Conservation (phyloP, 352 stramenopile genomes). For the Blastocystis sp. region DNA sequence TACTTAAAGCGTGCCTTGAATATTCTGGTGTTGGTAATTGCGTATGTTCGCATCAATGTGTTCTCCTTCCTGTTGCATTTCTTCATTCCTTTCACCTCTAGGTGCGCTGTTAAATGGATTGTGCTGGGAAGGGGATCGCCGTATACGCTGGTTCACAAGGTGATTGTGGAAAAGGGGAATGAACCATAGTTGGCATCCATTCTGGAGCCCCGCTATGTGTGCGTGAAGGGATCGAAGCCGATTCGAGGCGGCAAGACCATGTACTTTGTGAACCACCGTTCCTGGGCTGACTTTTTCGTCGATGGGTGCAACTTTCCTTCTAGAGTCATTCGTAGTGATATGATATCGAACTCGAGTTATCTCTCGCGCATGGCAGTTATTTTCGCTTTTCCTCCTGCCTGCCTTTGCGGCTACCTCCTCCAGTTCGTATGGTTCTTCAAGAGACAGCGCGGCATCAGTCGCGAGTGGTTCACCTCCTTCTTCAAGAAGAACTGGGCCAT, state of each 20-base stretch:
- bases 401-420: slow-evolving; percentile 58
- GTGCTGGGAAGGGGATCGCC: slow-evolving; percentile 17
- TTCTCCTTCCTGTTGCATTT: slow-evolving; percentile 6
- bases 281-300: slow-evolving; percentile 69
- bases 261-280: slow-evolving; percentile 70
- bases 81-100: background rate
- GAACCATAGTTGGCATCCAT: slow-evolving; percentile 13
- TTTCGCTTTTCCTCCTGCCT: slow-evolving; percentile 54
- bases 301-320: slow-evolving; percentile 9
- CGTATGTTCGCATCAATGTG: slow-evolving; percentile 44
- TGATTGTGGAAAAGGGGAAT: background rate
- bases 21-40: slow-evolving; percentile 14
- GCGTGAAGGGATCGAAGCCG: slow-evolving; percentile 35
- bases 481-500: slow-evolving; percentile 62
- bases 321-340: slow-evolving; percentile 32
- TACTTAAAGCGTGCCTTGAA: slow-evolving; percentile 33
- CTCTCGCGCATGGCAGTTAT: slow-evolving; percentile 65
- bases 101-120: slow-evolving; percentile 5
- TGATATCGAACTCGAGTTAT: slow-evolving; percentile 52
- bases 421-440: slow-evolving; percentile 69
- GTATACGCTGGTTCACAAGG: background rate
- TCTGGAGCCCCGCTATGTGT: slow-evolving; percentile 32
- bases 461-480: slow-evolving; percentile 62
- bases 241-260: slow-evolving; percentile 64
- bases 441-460: slow-evolving; percentile 48